Base-by-base conservation (phyloP, 192 early-diverging fungal species). In the Glomus cerebriforme region DNA sequence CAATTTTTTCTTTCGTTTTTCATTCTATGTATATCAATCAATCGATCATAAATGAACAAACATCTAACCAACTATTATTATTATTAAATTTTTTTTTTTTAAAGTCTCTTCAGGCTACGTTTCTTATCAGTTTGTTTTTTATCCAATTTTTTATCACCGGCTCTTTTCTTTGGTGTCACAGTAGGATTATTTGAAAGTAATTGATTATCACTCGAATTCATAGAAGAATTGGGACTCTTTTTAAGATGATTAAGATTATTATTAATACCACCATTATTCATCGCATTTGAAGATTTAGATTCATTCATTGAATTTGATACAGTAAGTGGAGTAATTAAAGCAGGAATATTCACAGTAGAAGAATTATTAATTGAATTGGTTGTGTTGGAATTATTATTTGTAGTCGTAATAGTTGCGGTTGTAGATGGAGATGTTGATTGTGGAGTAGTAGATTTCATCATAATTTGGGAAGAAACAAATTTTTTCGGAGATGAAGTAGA, bases 111-210 rank as follows among this genome's bases (percentile, higher is more conserved):
- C 62, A 78, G 34, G 35, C 77, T 78, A 59, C 77, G 26, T 37
- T 78, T 78, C 35, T 78, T 78, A 35, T 78, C 77, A 10, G 32
- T 39, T 76, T 78, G 77, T 39, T 78, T 78, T 45, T 78, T 78
- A 68, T 78, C 77, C 3, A 78, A 29, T 69, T 78, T 78, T 35
- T 78, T 78, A 24, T 69, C 77, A 35, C 59, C 58, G 24, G 77
- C 43, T 34, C 77, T 43, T 59, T 78, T 78, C 65, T 69, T 78
- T 58, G 77, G 77, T 58, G 65, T 78, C 1, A 78, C 65, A 29
- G 77, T 66, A 31, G 47, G 45, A 34, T 68, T 49, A 58, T 37
- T 34, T n/a, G 62, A 31, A 24, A 19, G 1, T 0, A 54, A 4
- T 54, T 54, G 49, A 54, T 54, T 54, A 54, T 54, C 49, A 54